Evolutionary conservation across 2,329 filamentous ascomycete genomes (phyloP).

Genomic region (Clonostachys rosea): DNA sequence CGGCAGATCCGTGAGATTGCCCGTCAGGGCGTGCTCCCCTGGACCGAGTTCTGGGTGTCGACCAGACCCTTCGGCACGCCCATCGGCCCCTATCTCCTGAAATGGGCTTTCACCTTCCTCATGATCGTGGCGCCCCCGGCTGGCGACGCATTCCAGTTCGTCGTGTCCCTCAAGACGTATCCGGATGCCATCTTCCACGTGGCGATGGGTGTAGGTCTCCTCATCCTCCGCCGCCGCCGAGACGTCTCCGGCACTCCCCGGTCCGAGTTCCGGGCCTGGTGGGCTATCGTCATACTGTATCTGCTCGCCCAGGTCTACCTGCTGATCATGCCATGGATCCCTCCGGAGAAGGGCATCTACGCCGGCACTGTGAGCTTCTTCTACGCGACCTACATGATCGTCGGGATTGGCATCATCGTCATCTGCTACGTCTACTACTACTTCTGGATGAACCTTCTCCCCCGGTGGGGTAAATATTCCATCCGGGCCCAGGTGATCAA

Average conservation of each 20-base stretch:
- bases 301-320: slow-evolving; percentile 48
- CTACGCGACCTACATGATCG: slow-evolving; percentile 49
- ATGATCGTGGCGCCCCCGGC: slow-evolving; percentile 63
- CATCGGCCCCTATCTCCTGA: slow-evolving; percentile 61
- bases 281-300: slow-evolving; percentile 51
- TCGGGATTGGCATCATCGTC: slow-evolving; percentile 42
- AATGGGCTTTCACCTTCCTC: slow-evolving; percentile 63
- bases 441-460: slow-evolving; percentile 52
- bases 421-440: slow-evolving; percentile 53
- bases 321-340: slow-evolving; percentile 58
- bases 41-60: slow-evolving; percentile 53
- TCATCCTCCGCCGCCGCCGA: slow-evolving; percentile 57
- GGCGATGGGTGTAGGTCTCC: slow-evolving; percentile 50
- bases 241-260: slow-evolving; percentile 47
- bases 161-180: slow-evolving; percentile 68
- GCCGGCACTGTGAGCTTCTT: slow-evolving; percentile 55
- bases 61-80: slow-evolving; percentile 64
- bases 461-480: slow-evolving; percentile 44
- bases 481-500: slow-evolving; percentile 50
- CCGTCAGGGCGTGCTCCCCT: slow-evolving; percentile 66
- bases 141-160: slow-evolving; percentile 65
- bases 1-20: slow-evolving; percentile 70
- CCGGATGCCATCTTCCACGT: slow-evolving; percentile 57
- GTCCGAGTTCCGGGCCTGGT: slow-evolving; percentile 63
- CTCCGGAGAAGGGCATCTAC: slow-evolving; percentile 40